Percentiles rank a stretch among this genome's conserved stretches.
These are phyloP conservation scores for Cordia subcordata DNA, from an alignment of 257 asterid genomes.

Conservation along the genomic window DNA sequence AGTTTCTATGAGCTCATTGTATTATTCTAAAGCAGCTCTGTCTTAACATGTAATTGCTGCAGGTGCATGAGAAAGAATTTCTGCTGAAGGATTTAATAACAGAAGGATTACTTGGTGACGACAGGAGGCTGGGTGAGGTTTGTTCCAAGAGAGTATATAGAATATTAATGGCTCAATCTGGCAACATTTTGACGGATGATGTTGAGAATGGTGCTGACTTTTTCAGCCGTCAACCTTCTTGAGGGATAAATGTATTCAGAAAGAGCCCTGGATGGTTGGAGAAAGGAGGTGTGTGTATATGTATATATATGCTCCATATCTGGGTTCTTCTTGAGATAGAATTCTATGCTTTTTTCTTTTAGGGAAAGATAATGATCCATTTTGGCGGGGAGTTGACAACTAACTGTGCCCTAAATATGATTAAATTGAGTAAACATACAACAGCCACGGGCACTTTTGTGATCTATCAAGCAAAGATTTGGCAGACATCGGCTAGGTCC, in stretches of 20 bases:
- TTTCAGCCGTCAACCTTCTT: constrained; percentile 33
- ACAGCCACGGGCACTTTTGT: too few species aligned
- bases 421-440: too few species aligned
- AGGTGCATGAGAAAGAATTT: constrained; percentile 96
- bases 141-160: constrained; percentile 94
- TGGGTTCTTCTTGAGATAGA: background rate
- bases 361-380: too few species aligned
- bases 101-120: constrained; percentile 68
- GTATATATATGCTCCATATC: constrained; percentile 8
- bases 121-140: constrained; percentile 80
- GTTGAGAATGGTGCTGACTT: constrained; percentile 93
- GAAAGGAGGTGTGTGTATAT: constrained; percentile 5
- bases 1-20: too few species aligned
- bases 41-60: too few species aligned
- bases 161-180: constrained; percentile 81
- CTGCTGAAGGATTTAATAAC: constrained; percentile 66
- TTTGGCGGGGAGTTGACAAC: too few species aligned
- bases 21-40: too few species aligned
- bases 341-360: background rate
- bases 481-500: too few species aligned
- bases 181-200: constrained; percentile 74
- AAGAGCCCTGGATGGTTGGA: background rate
- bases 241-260: constrained; percentile 6
- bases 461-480: too few species aligned
- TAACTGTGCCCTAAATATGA: too few species aligned